Percentiles rank a stretch among this genome's conserved stretches.
phyloP scores from a whole-genome alignment of 78 protist genomes.

The Monosiga brevicollis region DNA sequence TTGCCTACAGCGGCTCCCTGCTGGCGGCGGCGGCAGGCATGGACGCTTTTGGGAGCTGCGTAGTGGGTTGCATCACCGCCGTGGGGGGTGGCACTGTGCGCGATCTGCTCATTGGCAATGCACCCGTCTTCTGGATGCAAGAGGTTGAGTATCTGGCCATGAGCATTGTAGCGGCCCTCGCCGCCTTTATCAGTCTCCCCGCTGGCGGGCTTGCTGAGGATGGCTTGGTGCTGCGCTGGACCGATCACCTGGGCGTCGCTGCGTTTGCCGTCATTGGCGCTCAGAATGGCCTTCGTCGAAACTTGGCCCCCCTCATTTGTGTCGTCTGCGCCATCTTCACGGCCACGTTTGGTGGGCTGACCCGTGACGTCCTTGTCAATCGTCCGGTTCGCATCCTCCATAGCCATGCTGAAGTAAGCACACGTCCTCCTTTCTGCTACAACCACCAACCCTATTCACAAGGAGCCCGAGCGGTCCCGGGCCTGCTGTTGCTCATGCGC shows the following conservation, averaged over 20 bases:
- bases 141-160: conserved; percentile 23
- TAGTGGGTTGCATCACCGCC: conserved; percentile 26
- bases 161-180: background rate
- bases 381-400: too few species aligned
- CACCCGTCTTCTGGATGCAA: conserved; percentile 19
- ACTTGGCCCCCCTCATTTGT: background rate
- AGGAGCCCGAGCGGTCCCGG: too few species aligned
- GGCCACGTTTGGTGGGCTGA: conserved; percentile 26
- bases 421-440: too few species aligned
- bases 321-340: conserved; percentile 17
- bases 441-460: too few species aligned
- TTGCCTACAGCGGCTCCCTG: conserved; percentile 23
- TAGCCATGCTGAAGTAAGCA: too few species aligned
- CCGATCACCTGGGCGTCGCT: conserved; percentile 22
- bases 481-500: too few species aligned
- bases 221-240: too few species aligned
- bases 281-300: conserved; percentile 17
- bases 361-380: conserved; percentile 23
- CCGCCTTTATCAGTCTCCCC: background rate
- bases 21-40: conserved; percentile 11
- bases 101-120: conserved; percentile 14
- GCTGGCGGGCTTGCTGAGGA: too few species aligned
- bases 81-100: conserved; percentile 33
- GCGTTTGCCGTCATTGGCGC: conserved; percentile 27
- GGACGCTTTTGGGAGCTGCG: conserved; percentile 25